phyloP scores from a whole-genome alignment of 2,329 filamentous ascomycete genomes.

The Colletotrichum spaethianum region DNA sequence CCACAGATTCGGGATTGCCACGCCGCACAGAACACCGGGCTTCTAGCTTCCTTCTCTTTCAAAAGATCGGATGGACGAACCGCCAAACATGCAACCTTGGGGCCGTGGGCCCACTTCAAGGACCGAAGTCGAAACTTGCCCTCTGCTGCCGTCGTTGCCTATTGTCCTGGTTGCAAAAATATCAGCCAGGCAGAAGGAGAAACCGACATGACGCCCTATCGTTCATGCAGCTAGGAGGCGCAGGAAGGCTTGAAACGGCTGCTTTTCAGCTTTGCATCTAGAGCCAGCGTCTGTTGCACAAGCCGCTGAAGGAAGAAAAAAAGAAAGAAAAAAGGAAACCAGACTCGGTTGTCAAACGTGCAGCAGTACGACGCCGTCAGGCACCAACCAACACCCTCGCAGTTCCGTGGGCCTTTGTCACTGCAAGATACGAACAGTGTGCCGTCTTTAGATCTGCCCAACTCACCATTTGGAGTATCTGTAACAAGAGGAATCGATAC shows the following conservation, averaged over 20 bases:
- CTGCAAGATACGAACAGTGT: background rate
- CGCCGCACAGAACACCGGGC: constrained; percentile 31
- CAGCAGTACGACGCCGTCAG: constrained; percentile 11
- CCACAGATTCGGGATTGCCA: constrained; percentile 11
- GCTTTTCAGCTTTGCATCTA: constrained; percentile 13
- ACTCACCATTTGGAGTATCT: background rate
- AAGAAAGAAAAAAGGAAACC: background rate
- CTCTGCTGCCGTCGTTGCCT: constrained; percentile 2
- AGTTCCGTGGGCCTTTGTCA: background rate
- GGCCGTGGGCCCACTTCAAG: background rate
- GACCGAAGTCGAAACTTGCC: background rate
- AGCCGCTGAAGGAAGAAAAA: constrained; percentile 1
- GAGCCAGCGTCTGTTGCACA: background rate
- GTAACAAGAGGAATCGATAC: background rate
- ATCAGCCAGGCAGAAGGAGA: constrained; percentile 17
- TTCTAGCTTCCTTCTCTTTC: constrained; percentile 20
- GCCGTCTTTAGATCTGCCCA: background rate
- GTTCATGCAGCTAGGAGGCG: constrained; percentile 34
- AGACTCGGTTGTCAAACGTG: constrained; percentile 1
- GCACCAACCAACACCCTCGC: background rate
- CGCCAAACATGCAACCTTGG: constrained; percentile 13
- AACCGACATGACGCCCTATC: constrained; percentile 30
- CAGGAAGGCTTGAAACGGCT: constrained; percentile 37
- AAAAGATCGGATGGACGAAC: constrained; percentile 33
- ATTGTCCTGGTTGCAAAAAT: constrained; percentile 18